phyloP scores from a whole-genome alignment of 2,329 filamentous ascomycete genomes.

The Claviceps purpurea region DNA sequence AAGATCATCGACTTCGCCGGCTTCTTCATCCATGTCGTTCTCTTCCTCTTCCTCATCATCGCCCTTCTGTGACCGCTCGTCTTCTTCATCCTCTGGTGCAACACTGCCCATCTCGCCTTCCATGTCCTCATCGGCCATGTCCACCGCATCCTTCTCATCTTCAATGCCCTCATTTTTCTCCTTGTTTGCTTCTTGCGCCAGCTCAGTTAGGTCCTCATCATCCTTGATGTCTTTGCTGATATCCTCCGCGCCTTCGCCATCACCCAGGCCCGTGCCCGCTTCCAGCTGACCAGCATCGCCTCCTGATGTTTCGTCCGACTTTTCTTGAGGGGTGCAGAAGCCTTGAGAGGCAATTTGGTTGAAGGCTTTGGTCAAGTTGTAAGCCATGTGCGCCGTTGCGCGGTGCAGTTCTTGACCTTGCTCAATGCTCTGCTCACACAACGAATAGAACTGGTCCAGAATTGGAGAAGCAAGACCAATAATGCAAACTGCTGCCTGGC shows the following conservation, averaged over 20 bases:
- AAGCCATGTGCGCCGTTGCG: constrained; percentile 59
- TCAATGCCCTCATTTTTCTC: constrained; percentile 55
- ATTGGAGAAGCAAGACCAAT: constrained; percentile 44
- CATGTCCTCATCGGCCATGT: constrained; percentile 84
- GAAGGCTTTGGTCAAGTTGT: constrained; percentile 64
- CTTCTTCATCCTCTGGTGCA: constrained; percentile 48
- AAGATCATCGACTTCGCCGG: constrained; percentile 80
- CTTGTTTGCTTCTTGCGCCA: constrained; percentile 72
- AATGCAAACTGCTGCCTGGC: constrained; percentile 18
- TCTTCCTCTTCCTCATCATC: constrained; percentile 52
- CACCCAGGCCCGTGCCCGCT: constrained; percentile 82
- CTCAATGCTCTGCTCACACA: constrained; percentile 44
- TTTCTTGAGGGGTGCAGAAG: constrained; percentile 82
- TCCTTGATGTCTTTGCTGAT: constrained; percentile 94
- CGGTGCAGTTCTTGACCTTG: constrained; percentile 53
- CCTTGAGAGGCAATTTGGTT: constrained; percentile 68
- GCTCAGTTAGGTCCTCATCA: constrained; percentile 83
- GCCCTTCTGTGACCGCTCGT: constrained; percentile 46
- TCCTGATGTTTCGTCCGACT: constrained; percentile 54
- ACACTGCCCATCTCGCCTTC: constrained; percentile 65
- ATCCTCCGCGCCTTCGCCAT: constrained; percentile 89
- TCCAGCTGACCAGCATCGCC: constrained; percentile 70
- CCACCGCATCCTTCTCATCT: constrained; percentile 73
- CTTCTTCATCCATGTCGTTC: constrained; percentile 77
- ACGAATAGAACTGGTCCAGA: constrained; percentile 55